Evolutionary conservation across 2,329 filamentous ascomycete genomes (phyloP).

Genomic region (Raffaelea ambrosiae): DNA sequence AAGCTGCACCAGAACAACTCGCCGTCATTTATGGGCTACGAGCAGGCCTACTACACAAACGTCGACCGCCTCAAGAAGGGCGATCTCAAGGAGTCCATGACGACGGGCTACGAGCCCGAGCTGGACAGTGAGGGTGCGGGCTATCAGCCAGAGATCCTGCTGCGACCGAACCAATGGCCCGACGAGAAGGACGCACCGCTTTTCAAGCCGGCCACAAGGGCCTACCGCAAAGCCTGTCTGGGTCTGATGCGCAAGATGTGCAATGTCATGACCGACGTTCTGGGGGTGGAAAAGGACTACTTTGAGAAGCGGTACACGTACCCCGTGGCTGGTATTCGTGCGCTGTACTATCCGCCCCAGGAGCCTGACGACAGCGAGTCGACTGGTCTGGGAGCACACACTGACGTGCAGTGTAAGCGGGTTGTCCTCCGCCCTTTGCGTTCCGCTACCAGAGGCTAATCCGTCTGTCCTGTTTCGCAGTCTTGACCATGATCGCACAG

Average conservation of each 20-base stretch:
- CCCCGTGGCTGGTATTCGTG: slow-evolving; percentile 2
- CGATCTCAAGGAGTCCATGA: slow-evolving; percentile 1
- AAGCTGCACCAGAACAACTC: slow-evolving; percentile 4
- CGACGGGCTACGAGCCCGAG: background rate
- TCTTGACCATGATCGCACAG: slow-evolving; percentile 5
- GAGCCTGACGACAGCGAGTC: background rate
- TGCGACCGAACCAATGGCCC: slow-evolving; percentile 1
- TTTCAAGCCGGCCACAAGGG: slow-evolving; percentile 1
- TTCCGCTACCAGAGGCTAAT: no score
- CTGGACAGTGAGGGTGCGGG: background rate
- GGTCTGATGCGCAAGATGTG: background rate
- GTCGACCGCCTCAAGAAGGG: slow-evolving; percentile 7
- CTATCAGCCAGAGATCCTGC: background rate
- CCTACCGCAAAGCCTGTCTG: slow-evolving; percentile 2
- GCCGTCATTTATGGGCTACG: slow-evolving; percentile 6
- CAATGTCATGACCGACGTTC: background rate
- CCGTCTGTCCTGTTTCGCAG: background rate
- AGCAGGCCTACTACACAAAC: slow-evolving; percentile 7
- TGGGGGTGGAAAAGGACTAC: background rate
- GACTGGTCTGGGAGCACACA: slow-evolving; percentile 3
- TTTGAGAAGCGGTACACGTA: background rate
- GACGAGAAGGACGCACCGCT: background rate
- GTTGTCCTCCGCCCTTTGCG: no score
- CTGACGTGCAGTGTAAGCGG: slow-evolving; percentile 2
- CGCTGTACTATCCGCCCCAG: slow-evolving; percentile 3